Evolutionary conservation across 345 rosid species (phyloP).

Genomic region (Zanthoxylum bungeanum): DNA sequence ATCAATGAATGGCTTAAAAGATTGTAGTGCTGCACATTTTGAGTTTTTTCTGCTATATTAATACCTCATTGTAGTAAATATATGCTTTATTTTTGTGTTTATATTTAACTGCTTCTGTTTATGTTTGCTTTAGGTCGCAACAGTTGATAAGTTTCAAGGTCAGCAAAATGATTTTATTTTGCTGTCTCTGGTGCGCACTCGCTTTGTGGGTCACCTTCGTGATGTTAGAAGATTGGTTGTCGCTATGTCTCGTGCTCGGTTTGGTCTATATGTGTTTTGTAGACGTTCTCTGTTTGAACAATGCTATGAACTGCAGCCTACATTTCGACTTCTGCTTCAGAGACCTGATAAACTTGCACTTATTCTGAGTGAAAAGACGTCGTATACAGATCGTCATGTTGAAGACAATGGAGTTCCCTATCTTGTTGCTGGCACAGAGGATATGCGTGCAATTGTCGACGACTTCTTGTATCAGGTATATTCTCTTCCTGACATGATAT

Average conservation of each 20-base stretch:
- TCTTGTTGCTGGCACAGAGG: constrained; percentile 62
- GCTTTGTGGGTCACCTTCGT: constrained; percentile 94
- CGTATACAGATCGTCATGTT: constrained; percentile 68
- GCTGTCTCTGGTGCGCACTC: constrained; percentile 90
- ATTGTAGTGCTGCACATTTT: not conserved
- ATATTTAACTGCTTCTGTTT: not conserved
- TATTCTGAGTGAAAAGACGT: constrained; percentile 54
- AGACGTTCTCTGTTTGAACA: constrained; percentile 88
- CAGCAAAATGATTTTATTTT: constrained; percentile 93
- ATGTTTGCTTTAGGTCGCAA: constrained; percentile 58
- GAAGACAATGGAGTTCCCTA: constrained; percentile 61
- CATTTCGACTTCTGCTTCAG: constrained; percentile 69
- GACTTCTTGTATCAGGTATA: constrained; percentile 58
- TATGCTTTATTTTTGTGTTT: not conserved
- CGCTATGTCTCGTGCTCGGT: constrained; percentile 98
- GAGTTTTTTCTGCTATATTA: not conserved
- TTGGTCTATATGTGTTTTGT: constrained; percentile 84
- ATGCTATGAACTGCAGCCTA: constrained; percentile 92
- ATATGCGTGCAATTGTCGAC: constrained; percentile 65
- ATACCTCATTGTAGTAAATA: not conserved
- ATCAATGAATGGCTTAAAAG: not conserved
- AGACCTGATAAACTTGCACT: constrained; percentile 77
- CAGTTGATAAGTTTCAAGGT: constrained; percentile 98
- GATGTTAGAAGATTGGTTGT: constrained; percentile 95
- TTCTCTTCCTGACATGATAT: not conserved